Evolutionary conservation across 768 basidiomycete species (phyloP).

Genomic region (Chiua virens): DNA sequence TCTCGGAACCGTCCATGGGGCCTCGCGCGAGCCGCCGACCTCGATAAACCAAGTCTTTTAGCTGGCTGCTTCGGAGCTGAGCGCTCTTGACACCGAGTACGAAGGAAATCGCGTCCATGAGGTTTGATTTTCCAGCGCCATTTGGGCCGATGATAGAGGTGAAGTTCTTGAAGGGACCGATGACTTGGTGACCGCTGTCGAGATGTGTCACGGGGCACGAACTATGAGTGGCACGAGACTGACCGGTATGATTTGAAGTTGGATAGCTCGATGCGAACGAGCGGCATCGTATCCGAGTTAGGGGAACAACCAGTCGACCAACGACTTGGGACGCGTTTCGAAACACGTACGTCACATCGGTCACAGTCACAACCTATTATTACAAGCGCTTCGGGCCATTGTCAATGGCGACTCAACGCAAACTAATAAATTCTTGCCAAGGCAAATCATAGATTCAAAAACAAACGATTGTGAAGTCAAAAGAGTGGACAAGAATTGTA

Average conservation of each 20-base stretch:
- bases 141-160: slow-evolving; percentile 98
- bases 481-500: slow-evolving; percentile 7
- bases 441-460: too few species aligned
- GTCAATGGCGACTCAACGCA: too few species aligned
- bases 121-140: slow-evolving; percentile 97
- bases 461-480: not conserved
- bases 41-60: slow-evolving; percentile 95
- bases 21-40: slow-evolving; percentile 68
- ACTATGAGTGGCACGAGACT: slow-evolving; percentile 8
- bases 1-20: slow-evolving; percentile 43
- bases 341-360: slow-evolving; percentile 25
- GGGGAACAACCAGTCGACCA: slow-evolving; percentile 17
- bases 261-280: slow-evolving; percentile 83
- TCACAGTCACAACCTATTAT: slow-evolving; percentile 22
- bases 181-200: slow-evolving; percentile 72
- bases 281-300: slow-evolving; percentile 56
- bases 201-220: slow-evolving; percentile 5
- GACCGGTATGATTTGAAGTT: slow-evolving; percentile 97
- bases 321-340: slow-evolving; percentile 23
- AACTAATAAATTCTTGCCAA: too few species aligned
- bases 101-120: slow-evolving; percentile 99
- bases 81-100: slow-evolving; percentile 95
- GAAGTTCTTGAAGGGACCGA: slow-evolving; percentile 91
- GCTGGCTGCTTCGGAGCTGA: slow-evolving; percentile 87
- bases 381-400: too few species aligned